Percentiles rank a stretch among this genome's conserved stretches.
These are phyloP conservation scores for Mediolabrus comicus DNA, from an alignment of 108 stramenopile genomes.

Conservation along the genomic window DNA sequence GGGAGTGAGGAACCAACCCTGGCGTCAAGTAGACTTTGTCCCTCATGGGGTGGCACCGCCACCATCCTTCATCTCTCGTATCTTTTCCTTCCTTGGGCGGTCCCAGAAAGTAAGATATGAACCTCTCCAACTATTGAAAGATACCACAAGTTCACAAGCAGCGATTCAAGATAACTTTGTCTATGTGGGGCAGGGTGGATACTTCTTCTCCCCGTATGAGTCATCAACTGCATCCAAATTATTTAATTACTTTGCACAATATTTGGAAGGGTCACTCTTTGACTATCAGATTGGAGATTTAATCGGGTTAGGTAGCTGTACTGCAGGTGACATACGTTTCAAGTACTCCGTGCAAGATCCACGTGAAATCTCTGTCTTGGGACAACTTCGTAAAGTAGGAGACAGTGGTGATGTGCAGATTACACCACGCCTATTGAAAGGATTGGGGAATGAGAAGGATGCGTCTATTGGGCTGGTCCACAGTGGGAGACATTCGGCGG, in stretches of 20 bases:
- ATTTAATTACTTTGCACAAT: constrained; percentile 38
- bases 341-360: constrained; percentile 36
- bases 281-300: constrained; percentile 43
- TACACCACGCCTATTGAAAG: constrained; percentile 5
- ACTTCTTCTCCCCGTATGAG: constrained; percentile 43
- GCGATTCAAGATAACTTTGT: constrained; percentile 35
- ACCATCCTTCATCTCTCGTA: constrained; percentile 24
- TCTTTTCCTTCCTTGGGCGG: constrained; percentile 1
- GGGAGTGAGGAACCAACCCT: constrained; percentile 28
- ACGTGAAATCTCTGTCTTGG: constrained; percentile 17
- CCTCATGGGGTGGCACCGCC: constrained; percentile 10
- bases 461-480: constrained; percentile 29
- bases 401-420: not conserved
- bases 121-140: constrained; percentile 17
- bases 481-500: constrained; percentile 25
- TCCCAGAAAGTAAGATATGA: constrained; percentile 20
- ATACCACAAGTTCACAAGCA: constrained; percentile 8
- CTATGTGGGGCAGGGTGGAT: constrained; percentile 41
- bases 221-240: constrained; percentile 14
- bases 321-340: constrained; percentile 31
- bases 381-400: not conserved
- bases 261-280: constrained; percentile 40
- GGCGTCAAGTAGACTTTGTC: constrained; percentile 27
- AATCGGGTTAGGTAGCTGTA: constrained; percentile 21
- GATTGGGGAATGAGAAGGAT: not conserved